Evolutionary conservation across 1,139 yeast genomes (phyloP).

Genomic region (Yamadazyma buinensis): DNA sequence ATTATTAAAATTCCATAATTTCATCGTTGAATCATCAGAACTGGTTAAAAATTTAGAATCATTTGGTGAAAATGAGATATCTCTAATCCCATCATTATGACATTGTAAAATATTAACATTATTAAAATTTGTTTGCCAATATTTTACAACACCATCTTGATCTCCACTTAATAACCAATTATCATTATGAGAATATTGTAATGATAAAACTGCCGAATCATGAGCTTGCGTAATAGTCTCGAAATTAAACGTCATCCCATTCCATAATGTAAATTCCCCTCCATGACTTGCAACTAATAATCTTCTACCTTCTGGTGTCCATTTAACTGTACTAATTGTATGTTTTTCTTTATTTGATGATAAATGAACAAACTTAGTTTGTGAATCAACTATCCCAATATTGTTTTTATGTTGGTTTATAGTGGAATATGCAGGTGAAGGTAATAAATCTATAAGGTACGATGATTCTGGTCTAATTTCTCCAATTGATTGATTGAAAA

Average conservation of each 20-base stretch:
- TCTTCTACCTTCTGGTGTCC: constrained; percentile 97
- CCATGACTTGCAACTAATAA: constrained; percentile 85
- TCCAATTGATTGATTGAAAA: constrained; percentile 47
- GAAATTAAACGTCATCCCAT: constrained; percentile 90
- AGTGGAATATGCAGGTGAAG: constrained; percentile 59
- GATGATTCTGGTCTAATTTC: constrained; percentile 74
- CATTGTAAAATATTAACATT: constrained; percentile 85
- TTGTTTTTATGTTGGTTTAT: constrained; percentile 28
- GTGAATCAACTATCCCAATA: constrained; percentile 54
- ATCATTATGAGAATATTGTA: constrained; percentile 83
- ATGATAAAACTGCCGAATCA: constrained; percentile 79
- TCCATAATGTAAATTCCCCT: constrained; percentile 97
- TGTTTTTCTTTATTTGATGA: constrained; percentile 90
- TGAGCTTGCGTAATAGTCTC: constrained; percentile 99
- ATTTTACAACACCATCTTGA: constrained; percentile 85
- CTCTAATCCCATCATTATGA: constrained; percentile 80
- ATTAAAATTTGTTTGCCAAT: constrained; percentile 97
- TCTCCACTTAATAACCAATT: constrained; percentile 96
- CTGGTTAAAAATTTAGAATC: constrained; percentile 89
- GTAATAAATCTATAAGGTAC: constrained; percentile 67
- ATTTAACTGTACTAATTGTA: constrained; percentile 82
- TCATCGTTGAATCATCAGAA: constrained; percentile 85
- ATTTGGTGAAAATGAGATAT: constrained; percentile 83
- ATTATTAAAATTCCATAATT: constrained; percentile 91
- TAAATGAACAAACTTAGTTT: constrained; percentile 84